Base-by-base conservation (phyloP, 352 stramenopile genomes). In the Globisporangium splendens region DNA sequence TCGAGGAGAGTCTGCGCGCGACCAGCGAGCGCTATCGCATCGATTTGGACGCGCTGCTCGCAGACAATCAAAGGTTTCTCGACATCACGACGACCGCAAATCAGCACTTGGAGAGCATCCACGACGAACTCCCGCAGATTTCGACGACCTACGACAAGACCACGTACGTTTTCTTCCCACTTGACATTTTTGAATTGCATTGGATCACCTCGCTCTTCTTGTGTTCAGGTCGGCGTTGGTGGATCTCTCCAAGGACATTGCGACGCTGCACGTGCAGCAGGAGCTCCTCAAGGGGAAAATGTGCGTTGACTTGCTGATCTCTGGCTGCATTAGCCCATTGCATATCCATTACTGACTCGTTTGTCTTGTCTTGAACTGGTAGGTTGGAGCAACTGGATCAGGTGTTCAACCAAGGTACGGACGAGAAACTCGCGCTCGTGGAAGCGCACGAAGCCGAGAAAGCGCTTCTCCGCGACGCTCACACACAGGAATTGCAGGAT, bases 61-160 rank as follows among this genome's bases (percentile, higher is more conserved):
- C 70, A 1, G 71, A 73, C 28, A 79, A 77, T 35, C 63, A 74
- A 50, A 88, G 84, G 53, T 88, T 89, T 48, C 49, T 91, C 7
- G 79, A 89, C 55, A 84, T 91, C 50, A 63, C 77, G 1, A 55
- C 42, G 5, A 78, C 77, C 3, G 78, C 81, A 22, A 65, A 47
- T 15, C 72, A 86, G 44, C 78, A 91, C 48, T 17, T 88, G 17
- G 78, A 89, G 0, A 38, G 60, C 15, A 63, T 91, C 12, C 69
- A 86, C n/a, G 65, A 55, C 28, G 74, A 85, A 5, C 50, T 90
- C 6, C 80, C 80, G 0, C 61, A 46, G 17, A 59, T 86, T 35
- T 50, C 58, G 0, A 66, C 61, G 7, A 59, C 59, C 4, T 72
- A 68, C 41, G 56, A 80, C 15, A 38, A 86, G 47, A 81, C 74